Conservation (phyloP, 129 eudicot genomes). For the Daucus carota region DNA sequence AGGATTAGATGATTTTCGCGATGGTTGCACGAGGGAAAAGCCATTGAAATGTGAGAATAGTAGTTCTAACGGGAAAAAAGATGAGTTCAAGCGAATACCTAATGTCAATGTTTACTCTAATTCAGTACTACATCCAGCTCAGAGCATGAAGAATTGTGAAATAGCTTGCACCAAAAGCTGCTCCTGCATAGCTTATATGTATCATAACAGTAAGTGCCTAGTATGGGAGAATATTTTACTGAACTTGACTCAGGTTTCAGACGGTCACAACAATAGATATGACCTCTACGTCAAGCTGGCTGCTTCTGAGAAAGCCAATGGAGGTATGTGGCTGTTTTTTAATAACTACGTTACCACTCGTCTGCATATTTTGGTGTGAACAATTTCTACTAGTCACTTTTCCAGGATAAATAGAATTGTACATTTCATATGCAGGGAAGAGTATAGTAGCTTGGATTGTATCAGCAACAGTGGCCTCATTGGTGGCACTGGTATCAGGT, state of each 20-base stretch:
- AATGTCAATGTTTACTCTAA: constrained; percentile 8
- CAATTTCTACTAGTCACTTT: not conserved
- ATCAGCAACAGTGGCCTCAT: constrained; percentile 14
- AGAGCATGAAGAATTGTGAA: constrained; percentile 10
- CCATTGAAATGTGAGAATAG: constrained; percentile 20
- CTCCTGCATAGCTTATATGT: constrained; percentile 26
- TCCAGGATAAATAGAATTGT: not conserved
- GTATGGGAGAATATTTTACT: constrained; percentile 15
- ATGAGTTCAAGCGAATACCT: constrained; percentile 7
- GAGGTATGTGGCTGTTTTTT: constrained; percentile 3
- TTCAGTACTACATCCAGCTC: not conserved
- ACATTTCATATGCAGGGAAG: constrained; percentile 4
- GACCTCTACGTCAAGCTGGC: constrained; percentile 19
- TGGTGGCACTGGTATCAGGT: constrained; percentile 14
- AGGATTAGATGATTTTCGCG: not conserved
- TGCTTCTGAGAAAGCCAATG: constrained; percentile 16
- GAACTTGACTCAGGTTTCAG: constrained; percentile 2
- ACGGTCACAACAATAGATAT: not conserved
- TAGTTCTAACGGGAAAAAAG: not conserved
- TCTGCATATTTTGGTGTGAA: not conserved
- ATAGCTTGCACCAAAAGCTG: constrained; percentile 17
- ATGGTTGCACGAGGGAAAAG: constrained; percentile 22
- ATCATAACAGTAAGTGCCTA: constrained; percentile 6
- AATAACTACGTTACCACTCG: not conserved
- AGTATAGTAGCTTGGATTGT: constrained; percentile 5